These are phyloP conservation scores for Seiridium cupressi DNA, from an alignment of 2,329 filamentous ascomycete genomes.

Conservation along the genomic window DNA sequence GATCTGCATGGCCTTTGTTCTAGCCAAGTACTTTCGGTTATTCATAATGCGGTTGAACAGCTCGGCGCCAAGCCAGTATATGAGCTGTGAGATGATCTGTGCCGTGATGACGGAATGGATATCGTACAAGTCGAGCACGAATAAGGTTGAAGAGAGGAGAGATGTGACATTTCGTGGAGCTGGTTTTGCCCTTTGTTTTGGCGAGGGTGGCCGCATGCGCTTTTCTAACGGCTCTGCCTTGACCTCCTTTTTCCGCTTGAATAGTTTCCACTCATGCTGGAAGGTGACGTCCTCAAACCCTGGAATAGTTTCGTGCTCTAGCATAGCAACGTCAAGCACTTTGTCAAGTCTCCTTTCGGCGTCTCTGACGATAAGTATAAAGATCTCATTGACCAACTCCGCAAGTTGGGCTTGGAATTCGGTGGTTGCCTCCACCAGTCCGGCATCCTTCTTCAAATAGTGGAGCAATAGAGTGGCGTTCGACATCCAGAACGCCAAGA, in stretches of 20 bases:
- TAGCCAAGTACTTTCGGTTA: slow-evolving; percentile 87
- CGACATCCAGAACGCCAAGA: slow-evolving; percentile 97
- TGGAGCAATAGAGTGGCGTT: slow-evolving; percentile 94
- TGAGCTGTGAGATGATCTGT: slow-evolving; percentile 86
- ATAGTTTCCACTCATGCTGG: slow-evolving; percentile 97
- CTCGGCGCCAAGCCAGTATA: slow-evolving; percentile 96
- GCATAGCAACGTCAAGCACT: slow-evolving; percentile 86
- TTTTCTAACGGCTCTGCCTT: slow-evolving; percentile 91
- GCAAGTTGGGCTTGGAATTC: slow-evolving; percentile 92
- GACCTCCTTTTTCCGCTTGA: slow-evolving; percentile 85
- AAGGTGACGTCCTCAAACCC: slow-evolving; percentile 96
- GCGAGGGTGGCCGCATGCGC: slow-evolving; percentile 86
- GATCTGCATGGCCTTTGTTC: slow-evolving; percentile 99
- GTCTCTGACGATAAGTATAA: slow-evolving; percentile 94
- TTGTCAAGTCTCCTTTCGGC: slow-evolving; percentile 96
- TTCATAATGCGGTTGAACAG: slow-evolving; percentile 98
- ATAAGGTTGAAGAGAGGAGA: slow-evolving; percentile 89
- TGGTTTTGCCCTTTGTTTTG: slow-evolving; percentile 86
- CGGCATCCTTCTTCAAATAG: slow-evolving; percentile 92
- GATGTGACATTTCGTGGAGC: slow-evolving; percentile 95
- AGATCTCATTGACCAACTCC: slow-evolving; percentile 96
- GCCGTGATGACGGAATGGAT: slow-evolving; percentile 95
- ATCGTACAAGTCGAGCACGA: slow-evolving; percentile 97
- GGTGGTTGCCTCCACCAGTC: slow-evolving; percentile 74
- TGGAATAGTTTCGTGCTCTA: slow-evolving; percentile 97